Base-by-base conservation (phyloP, 164 flowering plant species). In the Aristolochia fimbriata region DNA sequence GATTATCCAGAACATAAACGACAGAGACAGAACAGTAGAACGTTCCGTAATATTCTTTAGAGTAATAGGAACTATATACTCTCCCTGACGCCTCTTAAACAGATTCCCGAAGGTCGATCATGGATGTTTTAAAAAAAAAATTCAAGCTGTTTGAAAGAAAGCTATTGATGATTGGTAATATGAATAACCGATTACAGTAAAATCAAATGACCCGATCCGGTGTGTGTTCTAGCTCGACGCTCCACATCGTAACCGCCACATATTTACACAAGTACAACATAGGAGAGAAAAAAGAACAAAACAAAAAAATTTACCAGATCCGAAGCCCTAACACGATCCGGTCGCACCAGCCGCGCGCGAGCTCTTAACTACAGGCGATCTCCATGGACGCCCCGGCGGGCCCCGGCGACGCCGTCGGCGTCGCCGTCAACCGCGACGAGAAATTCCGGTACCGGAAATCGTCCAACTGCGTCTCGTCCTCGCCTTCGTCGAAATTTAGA, bases 401-500 rank as follows among this genome's bases (percentile, higher is more conserved):
- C 16, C 22, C 52, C 16, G 41, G 58, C 17, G 58, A 33, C 11
- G 58, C 43, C 13, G 58, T 30, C 6, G 58, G 58, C 11, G 58
- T 56, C 37, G 58, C n/a, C 6, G 45, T 30, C 48, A 78, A 50
- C 49, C 82, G 57, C 4, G 79, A 61, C 4, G 74, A 54, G 77
- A 78, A 81, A 47, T 63, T 64, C 51, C 65, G 57, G 45, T 68
- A 17, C 12, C 70, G 74, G 16, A 57, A 52, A 31, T 76, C 81
- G n/a, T 71, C 82, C 19, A 15, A 31, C 1, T 47, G 49, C 33
- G 30, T 60, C 4, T 69, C 57, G 37, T 49, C 50, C 12, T 15
- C n/a, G 1, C 72, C 81, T 15, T 83, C 81, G 23, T 80, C 83
- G 65, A 83, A 83, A 27, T 82, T 82, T 20, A 80, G 72, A 21